Percentiles rank a stretch among this genome's conserved stretches.
These are phyloP conservation scores for Phellopilus nigrolimitatus DNA, from an alignment of 1,284 basidiomycete genomes.

Conservation along the genomic window DNA sequence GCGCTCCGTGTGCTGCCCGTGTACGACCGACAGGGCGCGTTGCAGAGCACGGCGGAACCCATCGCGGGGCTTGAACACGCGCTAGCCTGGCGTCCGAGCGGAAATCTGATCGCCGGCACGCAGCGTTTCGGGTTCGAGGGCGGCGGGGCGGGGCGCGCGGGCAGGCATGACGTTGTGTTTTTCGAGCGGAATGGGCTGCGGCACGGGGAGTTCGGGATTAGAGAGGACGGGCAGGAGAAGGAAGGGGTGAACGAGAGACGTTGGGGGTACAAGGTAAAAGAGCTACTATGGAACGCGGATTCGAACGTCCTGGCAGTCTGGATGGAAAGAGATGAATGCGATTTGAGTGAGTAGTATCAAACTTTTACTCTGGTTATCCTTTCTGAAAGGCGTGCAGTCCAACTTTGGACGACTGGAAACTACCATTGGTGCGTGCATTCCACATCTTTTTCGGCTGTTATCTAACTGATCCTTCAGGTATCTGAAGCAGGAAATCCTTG, in stretches of 20 bases:
- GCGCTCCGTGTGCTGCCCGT: slow-evolving; percentile 63
- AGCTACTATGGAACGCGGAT: slow-evolving; percentile 86
- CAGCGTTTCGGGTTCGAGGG: slow-evolving; percentile 79
- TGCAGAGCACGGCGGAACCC: slow-evolving; percentile 84
- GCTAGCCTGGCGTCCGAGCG: slow-evolving; percentile 86
- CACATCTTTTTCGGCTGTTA: slow-evolving; percentile 11
- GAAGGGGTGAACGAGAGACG: slow-evolving; percentile 28
- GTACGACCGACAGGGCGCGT: slow-evolving; percentile 73
- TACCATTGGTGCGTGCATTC: slow-evolving; percentile 78
- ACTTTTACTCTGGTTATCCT: background rate
- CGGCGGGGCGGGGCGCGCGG: slow-evolving; percentile 61
- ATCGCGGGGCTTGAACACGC: slow-evolving; percentile 79
- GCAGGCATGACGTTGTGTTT: slow-evolving; percentile 86
- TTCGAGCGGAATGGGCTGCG: slow-evolving; percentile 93
- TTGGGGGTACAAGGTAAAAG: slow-evolving; percentile 69
- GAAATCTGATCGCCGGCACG: slow-evolving; percentile 78
- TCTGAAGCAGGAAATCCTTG: slow-evolving; percentile 81
- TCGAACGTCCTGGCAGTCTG: slow-evolving; percentile 84
- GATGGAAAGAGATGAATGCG: slow-evolving; percentile 65
- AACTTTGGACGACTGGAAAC: slow-evolving; percentile 94
- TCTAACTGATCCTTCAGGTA: slow-evolving; percentile 52
- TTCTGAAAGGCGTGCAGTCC: slow-evolving; percentile 47
- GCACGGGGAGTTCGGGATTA: slow-evolving; percentile 84
- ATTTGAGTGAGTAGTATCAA: slow-evolving; percentile 53
- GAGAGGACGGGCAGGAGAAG: slow-evolving; percentile 39